Conservation (phyloP, 2,329 filamentous ascomycete species). For the Diplodia intermedia region DNA sequence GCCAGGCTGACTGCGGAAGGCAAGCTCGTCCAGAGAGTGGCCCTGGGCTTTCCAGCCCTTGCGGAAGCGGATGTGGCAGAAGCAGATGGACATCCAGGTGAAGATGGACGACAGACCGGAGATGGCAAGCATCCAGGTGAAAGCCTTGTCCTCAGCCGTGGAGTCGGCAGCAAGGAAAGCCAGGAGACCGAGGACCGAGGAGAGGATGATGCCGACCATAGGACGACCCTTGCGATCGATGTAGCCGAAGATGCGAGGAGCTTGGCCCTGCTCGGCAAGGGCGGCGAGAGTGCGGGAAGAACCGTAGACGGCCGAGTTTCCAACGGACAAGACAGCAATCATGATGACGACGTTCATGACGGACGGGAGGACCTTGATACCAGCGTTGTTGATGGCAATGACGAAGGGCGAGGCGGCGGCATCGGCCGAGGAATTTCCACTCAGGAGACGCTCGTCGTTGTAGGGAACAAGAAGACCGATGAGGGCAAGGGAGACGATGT, state of each 20-base stretch:
- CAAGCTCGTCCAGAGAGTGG: conserved; percentile 53
- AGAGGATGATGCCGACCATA: conserved; percentile 60
- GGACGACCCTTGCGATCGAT: conserved; percentile 55
- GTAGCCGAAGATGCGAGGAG: conserved; percentile 64
- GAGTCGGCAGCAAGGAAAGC: conserved; percentile 71
- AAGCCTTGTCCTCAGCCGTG: conserved; percentile 73
- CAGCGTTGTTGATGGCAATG: conserved; percentile 85
- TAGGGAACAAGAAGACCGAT: conserved; percentile 85
- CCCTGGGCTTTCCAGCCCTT: conserved; percentile 51
- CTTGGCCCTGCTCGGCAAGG: conserved; percentile 77
- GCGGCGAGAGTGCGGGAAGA: conserved; percentile 89
- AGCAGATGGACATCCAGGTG: conserved; percentile 83
- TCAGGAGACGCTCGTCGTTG: conserved; percentile 68
- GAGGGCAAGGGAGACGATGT: conserved; percentile 80
- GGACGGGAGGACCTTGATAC: conserved; percentile 80
- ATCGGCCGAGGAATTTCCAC: conserved; percentile 64
- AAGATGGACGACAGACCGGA: conserved; percentile 77
- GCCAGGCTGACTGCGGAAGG: conserved; percentile 52
- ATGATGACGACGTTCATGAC: conserved; percentile 95
- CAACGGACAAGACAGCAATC: conserved; percentile 86
- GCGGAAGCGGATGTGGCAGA: conserved; percentile 91
- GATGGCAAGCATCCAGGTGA: conserved; percentile 80
- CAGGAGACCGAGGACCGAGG: conserved; percentile 66
- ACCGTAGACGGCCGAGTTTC: conserved; percentile 90
- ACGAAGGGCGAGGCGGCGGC: conserved; percentile 87